A percentile compares a stretch with the other conserved stretches of the same genome.
Evolutionary conservation across 225 moss, liverwort and hornwort genomes (phyloP).

Genomic region (Asterella californica): DNA sequence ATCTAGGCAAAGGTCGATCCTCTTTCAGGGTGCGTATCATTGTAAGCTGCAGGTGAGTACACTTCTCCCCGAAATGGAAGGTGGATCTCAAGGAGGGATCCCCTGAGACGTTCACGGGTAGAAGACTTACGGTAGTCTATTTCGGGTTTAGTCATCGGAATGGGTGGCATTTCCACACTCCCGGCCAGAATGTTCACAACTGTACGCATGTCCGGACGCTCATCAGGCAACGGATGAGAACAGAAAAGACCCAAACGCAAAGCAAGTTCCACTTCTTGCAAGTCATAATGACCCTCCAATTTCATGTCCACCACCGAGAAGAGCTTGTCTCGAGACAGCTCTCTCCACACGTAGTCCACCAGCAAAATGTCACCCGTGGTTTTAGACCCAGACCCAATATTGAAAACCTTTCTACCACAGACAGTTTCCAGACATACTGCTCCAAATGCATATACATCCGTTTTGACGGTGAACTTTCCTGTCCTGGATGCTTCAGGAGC

Average conservation of each 20-base stretch:
- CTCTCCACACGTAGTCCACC: neutral
- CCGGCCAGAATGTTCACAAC: constrained; percentile 1
- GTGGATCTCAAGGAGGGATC: too few relatives aligned
- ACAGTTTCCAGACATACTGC: too few relatives aligned
- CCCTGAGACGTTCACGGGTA: too few relatives aligned
- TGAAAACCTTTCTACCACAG: constrained; percentile 40
- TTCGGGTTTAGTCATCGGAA: too few relatives aligned
- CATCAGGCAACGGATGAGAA: neutral
- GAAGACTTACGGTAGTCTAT: too few relatives aligned
- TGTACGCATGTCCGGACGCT: neutral
- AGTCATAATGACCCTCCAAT: neutral
- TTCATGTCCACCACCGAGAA: neutral
- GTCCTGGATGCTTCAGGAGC: constrained; percentile 2
- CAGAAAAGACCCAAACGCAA: constrained; percentile 3
- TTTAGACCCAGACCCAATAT: neutral
- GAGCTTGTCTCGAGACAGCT: neutral
- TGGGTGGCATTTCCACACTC: neutral
- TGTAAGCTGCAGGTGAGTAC: too few relatives aligned
- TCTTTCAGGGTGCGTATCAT: too few relatives aligned
- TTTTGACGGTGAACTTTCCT: too few relatives aligned
- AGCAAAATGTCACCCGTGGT: neutral
- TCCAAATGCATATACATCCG: too few relatives aligned
- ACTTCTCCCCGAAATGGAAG: too few relatives aligned
- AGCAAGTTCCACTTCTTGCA: neutral
- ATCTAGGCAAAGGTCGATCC: too few relatives aligned